Evolutionary conservation across 2,329 filamentous ascomycete genomes (phyloP).

Genomic region (Epichloe scottii): DNA sequence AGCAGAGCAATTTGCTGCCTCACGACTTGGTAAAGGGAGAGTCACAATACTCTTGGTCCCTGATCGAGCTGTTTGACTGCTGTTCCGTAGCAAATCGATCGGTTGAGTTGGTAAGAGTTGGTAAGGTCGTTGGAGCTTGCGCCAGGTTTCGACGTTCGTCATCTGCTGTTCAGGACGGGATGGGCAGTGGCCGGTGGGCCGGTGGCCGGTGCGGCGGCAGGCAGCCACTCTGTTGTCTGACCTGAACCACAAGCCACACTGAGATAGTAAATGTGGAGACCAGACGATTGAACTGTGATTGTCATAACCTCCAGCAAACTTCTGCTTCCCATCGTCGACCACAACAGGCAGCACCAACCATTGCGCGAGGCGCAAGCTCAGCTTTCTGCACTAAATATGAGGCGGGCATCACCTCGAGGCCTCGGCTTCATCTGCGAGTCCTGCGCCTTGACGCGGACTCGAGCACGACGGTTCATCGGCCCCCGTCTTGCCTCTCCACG

Average conservation of each 20-base stretch:
- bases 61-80: neutral
- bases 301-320: too few species aligned
- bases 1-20: neutral
- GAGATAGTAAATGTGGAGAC: too few species aligned
- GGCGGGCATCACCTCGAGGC: conserved; percentile 16
- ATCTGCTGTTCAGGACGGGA: conserved; percentile 5
- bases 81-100: neutral
- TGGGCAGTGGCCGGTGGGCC: neutral
- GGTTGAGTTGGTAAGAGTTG: neutral
- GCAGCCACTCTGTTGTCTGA: too few species aligned
- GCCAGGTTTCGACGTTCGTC: conserved; percentile 11
- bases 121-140: conserved; percentile 3
- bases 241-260: neutral
- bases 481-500: conserved; percentile 12
- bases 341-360: neutral
- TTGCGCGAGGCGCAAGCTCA: neutral
- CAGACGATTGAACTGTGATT: too few species aligned
- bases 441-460: conserved; percentile 25
- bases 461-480: conserved; percentile 13
- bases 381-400: neutral
- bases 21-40: neutral
- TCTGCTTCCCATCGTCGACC: neutral
- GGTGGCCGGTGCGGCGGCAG: neutral
- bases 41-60: neutral
- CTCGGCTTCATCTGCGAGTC: conserved; percentile 30